A percentile compares a stretch with the other conserved stretches of the same genome.
Conservation (phyloP, 208 protist species). For the Trypanosoma conorhini region DNA sequence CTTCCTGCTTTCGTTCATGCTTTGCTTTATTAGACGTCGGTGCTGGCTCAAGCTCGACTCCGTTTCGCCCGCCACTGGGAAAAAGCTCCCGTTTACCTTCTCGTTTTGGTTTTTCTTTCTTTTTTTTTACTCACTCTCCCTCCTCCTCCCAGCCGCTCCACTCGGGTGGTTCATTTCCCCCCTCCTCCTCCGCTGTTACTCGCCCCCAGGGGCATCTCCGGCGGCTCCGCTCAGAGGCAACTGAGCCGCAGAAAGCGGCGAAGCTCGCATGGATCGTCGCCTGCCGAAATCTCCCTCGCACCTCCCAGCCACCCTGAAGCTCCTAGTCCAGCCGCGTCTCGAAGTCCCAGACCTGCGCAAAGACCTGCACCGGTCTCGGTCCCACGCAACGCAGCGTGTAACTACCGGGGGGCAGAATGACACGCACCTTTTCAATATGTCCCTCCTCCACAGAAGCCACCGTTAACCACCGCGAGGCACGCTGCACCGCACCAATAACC, state of each 20-base stretch:
- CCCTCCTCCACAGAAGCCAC: constrained; percentile 35
- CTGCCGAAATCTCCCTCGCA: neutral
- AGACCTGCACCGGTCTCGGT: constrained; percentile 52
- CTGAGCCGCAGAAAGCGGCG: neutral
- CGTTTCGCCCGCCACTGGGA: neutral
- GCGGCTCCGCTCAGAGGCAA: neutral
- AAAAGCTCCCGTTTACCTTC: neutral
- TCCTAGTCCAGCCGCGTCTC: constrained; percentile 63
- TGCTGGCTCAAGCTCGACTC: neutral
- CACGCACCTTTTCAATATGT: constrained; percentile 39
- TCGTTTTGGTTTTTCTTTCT: neutral
- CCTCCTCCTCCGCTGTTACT: neutral
- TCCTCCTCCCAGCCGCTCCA: neutral
- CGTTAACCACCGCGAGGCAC: constrained; percentile 30
- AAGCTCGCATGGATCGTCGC: neutral
- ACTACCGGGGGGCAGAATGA: constrained; percentile 62
- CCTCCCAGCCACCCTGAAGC: neutral
- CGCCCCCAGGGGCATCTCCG: neutral
- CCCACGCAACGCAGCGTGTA: constrained; percentile 70
- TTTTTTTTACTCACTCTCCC: neutral
- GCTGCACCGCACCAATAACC: neutral
- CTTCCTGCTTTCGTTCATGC: neutral
- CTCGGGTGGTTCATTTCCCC: too few relatives aligned
- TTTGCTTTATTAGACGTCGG: neutral
- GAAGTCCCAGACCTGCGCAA: constrained; percentile 83